These are phyloP conservation scores for Epichloe aotearoae DNA, from an alignment of 2,329 filamentous ascomycete genomes.

Conservation along the genomic window DNA sequence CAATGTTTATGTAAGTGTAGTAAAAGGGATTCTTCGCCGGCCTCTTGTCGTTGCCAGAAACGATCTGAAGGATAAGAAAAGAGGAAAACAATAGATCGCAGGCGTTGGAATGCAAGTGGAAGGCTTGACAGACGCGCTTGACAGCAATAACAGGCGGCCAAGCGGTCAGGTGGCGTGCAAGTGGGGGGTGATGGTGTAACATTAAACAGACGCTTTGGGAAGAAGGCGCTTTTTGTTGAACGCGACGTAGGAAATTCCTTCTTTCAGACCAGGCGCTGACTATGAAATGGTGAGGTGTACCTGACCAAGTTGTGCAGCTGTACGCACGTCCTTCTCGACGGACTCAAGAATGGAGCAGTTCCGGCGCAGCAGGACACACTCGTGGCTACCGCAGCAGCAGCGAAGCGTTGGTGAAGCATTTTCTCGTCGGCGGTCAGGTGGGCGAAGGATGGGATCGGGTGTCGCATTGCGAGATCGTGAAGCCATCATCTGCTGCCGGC, in stretches of 20 bases:
- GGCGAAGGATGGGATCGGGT: conserved; percentile 12
- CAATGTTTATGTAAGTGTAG: background rate
- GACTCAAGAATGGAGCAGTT: conserved; percentile 66
- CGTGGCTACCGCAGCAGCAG: conserved; percentile 76
- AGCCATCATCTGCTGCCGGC: conserved; percentile 5
- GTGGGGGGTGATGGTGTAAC: background rate
- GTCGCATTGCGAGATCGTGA: conserved; percentile 2
- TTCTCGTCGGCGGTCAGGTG: conserved; percentile 11
- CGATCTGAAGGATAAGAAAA: background rate
- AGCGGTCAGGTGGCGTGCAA: background rate
- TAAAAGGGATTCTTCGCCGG: background rate
- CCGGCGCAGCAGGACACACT: conserved; percentile 70
- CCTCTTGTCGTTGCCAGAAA: background rate
- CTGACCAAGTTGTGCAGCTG: conserved; percentile 80
- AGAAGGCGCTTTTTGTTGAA: background rate
- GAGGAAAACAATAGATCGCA: background rate
- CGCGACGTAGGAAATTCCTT: background rate
- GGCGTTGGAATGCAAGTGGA: conserved; percentile 4
- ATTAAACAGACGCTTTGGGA: too few relatives aligned
- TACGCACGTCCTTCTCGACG: conserved; percentile 77
- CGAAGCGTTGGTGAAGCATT: conserved; percentile 25
- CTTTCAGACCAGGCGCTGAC: background rate
- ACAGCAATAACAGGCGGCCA: background rate
- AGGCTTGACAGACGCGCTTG: background rate
- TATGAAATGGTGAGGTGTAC: conserved; percentile 39